Evolutionary conservation across 495 filamentous ascomycete genomes (phyloP).

Genomic region (Aspergillus sclerotioniger): DNA sequence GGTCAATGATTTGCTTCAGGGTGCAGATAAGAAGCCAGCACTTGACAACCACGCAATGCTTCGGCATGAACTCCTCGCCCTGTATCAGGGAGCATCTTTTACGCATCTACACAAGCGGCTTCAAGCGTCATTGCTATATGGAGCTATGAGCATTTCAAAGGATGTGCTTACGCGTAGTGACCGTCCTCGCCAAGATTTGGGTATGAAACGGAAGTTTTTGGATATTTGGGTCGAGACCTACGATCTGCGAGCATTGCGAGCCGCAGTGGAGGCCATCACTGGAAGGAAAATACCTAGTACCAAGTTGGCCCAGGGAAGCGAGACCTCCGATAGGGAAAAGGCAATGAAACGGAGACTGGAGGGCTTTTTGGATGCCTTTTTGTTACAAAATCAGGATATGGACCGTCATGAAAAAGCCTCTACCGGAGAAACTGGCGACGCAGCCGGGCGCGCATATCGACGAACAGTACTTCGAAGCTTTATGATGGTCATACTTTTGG

Average conservation of each 20-base stretch:
- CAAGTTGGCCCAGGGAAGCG: conserved; percentile 6
- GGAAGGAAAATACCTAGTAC: conserved; percentile 48
- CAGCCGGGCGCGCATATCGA: conserved; percentile 47
- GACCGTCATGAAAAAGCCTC: conserved; percentile 10
- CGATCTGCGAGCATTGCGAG: conserved; percentile 45
- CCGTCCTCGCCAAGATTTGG: conserved; percentile 57
- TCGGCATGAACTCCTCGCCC: conserved; percentile 43
- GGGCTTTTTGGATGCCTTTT: conserved; percentile 54
- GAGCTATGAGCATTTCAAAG: conserved; percentile 57
- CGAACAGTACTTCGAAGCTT: conserved; percentile 59
- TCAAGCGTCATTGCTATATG: conserved; percentile 62
- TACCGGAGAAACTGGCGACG: conserved; percentile 36
- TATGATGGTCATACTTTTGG: conserved; percentile 60
- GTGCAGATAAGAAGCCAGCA: conserved; percentile 17
- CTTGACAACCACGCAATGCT: conserved; percentile 31
- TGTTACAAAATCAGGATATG: conserved; percentile 59
- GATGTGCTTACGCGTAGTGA: conserved; percentile 43
- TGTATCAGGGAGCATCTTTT: conserved; percentile 57
- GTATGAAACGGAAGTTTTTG: conserved; percentile 56
- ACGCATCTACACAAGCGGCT: conserved; percentile 56
- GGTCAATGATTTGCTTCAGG: conserved; percentile 55
- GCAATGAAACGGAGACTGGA: conserved; percentile 45
- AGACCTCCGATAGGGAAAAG: conserved; percentile 13
- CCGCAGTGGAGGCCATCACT: conserved; percentile 59
- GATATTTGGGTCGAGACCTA: conserved; percentile 59